phyloP scores from a whole-genome alignment of 2,329 filamentous ascomycete species.

The Monilinia laxa region DNA sequence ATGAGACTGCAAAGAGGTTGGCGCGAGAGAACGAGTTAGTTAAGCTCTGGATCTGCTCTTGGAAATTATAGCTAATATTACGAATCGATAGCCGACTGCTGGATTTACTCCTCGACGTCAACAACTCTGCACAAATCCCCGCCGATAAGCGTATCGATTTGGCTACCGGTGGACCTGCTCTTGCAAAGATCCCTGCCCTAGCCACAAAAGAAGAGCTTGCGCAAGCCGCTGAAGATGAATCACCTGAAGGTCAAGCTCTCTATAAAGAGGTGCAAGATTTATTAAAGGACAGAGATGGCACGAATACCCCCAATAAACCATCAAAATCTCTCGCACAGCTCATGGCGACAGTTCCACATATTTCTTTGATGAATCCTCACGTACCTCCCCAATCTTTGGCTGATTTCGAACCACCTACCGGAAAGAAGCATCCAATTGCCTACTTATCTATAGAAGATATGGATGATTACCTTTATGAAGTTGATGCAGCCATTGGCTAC shows the following conservation, averaged over 20 bases:
- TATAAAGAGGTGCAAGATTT: slow-evolving; percentile 35
- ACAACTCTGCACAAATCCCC: slow-evolving; percentile 77
- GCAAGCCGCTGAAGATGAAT: slow-evolving; percentile 29
- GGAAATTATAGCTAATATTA: slow-evolving; percentile 21
- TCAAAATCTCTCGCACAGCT: slow-evolving; percentile 38
- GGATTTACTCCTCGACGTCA: slow-evolving; percentile 86
- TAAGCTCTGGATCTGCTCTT: background rate
- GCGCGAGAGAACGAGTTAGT: slow-evolving; percentile 89
- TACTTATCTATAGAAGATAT: slow-evolving; percentile 71
- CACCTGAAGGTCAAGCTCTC: slow-evolving; percentile 35
- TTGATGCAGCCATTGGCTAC: slow-evolving; percentile 45
- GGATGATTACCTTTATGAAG: slow-evolving; percentile 68
- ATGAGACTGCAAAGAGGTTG: slow-evolving; percentile 76
- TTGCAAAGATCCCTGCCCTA: slow-evolving; percentile 33
- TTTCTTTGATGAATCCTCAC: slow-evolving; percentile 27
- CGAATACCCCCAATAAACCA: slow-evolving; percentile 26
- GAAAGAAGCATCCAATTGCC: slow-evolving; percentile 55
- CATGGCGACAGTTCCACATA: slow-evolving; percentile 35
- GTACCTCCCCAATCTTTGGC: slow-evolving; percentile 41
- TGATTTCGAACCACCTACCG: slow-evolving; percentile 47
- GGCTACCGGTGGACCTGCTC: slow-evolving; percentile 39
- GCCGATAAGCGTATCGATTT: slow-evolving; percentile 74
- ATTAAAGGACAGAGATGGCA: slow-evolving; percentile 32
- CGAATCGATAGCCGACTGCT: slow-evolving; percentile 69
- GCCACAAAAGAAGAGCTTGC: slow-evolving; percentile 35